phyloP scores from a whole-genome alignment of 148 eudicot genomes.

The Spergularia marina region DNA sequence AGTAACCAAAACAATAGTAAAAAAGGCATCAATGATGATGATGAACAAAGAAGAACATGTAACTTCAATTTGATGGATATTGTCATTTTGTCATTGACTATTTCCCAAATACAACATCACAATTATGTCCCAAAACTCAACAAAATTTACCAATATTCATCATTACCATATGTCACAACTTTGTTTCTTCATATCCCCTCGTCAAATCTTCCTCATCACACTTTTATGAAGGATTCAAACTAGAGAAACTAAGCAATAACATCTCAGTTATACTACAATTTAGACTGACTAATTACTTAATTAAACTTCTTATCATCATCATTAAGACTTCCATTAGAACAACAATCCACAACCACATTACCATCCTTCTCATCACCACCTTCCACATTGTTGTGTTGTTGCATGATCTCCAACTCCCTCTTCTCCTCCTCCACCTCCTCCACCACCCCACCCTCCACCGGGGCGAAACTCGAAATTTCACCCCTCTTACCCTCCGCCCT shows the following conservation, averaged over 20 bases:
- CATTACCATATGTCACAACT: slow-evolving; percentile 9
- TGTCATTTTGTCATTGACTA: slow-evolving; percentile 11
- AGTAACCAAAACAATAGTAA: slow-evolving; percentile 4
- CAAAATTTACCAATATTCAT: slow-evolving; percentile 19
- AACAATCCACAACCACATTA: background rate
- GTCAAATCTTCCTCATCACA: background rate
- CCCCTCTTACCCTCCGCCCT: slow-evolving; percentile 36
- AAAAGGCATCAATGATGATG: background rate
- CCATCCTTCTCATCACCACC: slow-evolving; percentile 15
- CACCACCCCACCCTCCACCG: slow-evolving; percentile 1
- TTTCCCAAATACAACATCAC: background rate
- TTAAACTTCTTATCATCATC: slow-evolving; percentile 14
- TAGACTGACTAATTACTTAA: background rate
- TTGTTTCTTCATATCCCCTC: slow-evolving; percentile 18
- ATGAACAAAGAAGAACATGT: slow-evolving; percentile 16
- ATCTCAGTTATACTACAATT: background rate
- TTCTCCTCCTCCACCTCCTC: slow-evolving; percentile 82
- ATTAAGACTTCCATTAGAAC: background rate
- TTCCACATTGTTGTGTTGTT: slow-evolving; percentile 1
- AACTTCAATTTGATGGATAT: slow-evolving; percentile 9
- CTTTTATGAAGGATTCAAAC: too few relatives aligned
- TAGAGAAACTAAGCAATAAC: slow-evolving; percentile 8
- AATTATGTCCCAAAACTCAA: slow-evolving; percentile 16
- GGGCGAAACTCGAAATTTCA: slow-evolving; percentile 10
- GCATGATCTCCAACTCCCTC: slow-evolving; percentile 63